A percentile compares a stretch with the other conserved stretches of the same genome.
phyloP scores from a whole-genome alignment of 805 yeast genomes.

The Yamadazyma paraphyllophila region DNA sequence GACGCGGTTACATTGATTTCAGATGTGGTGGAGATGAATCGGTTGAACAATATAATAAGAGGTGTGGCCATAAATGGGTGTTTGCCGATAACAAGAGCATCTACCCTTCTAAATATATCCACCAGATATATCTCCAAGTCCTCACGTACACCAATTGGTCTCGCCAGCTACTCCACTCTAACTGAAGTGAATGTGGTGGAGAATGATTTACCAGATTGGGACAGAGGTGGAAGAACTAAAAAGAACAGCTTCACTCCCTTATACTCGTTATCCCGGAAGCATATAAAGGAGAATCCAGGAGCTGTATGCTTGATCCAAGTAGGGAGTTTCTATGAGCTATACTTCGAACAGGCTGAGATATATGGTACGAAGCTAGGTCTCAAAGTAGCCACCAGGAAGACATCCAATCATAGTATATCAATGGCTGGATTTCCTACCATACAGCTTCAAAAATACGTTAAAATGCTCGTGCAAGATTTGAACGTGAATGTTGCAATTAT shows the following conservation, averaged over 20 bases:
- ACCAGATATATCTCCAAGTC: no score
- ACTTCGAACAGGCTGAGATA: constrained; percentile 81
- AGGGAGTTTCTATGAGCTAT: constrained; percentile 84
- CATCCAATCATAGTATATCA: constrained; percentile 46
- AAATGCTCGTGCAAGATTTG: constrained; percentile 66
- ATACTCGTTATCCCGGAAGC: constrained; percentile 29
- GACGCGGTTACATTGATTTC: neutral
- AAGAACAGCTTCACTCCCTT: constrained; percentile 33
- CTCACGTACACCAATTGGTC: no score
- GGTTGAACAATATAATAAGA: neutral
- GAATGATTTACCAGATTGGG: constrained; percentile 26
- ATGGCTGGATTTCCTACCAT: constrained; percentile 91
- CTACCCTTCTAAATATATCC: no score
- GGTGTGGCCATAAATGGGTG: neutral
- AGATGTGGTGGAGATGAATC: neutral
- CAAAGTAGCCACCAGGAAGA: constrained; percentile 59
- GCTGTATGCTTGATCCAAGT: constrained; percentile 62
- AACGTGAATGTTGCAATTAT: constrained; percentile 76
- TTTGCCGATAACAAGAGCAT: no score
- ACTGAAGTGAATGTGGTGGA: neutral
- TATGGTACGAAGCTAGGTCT: constrained; percentile 71
- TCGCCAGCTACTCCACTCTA: no score
- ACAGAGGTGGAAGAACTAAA: constrained; percentile 38
- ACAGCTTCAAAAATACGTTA: constrained; percentile 70
- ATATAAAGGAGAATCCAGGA: constrained; percentile 35